Percentiles rank a stretch among this genome's conserved stretches.
phyloP scores from a whole-genome alignment of 164 flowering plant species.

The Macadamia integrifolia region DNA sequence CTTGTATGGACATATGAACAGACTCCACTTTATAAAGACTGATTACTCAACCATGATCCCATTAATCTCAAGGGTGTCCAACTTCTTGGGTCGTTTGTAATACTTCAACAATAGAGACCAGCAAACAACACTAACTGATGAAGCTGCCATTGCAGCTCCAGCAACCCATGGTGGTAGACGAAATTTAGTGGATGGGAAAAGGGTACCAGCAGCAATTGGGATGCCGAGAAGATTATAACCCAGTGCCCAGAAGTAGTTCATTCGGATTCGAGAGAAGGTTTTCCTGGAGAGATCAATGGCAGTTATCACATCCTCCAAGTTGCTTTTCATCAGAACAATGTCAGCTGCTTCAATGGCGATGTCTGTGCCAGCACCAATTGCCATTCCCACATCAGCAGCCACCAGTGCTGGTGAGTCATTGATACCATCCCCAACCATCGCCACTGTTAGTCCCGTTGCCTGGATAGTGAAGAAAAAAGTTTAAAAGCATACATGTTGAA shows the following conservation, averaged over 20 bases:
- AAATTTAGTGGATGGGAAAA: neutral
- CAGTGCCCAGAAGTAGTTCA: neutral
- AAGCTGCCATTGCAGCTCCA: neutral
- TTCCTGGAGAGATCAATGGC: slow-evolving; percentile 2
- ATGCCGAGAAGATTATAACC: neutral
- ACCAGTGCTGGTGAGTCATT: slow-evolving; percentile 53
- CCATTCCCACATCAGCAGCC: slow-evolving; percentile 51
- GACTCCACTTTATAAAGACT: too few species aligned
- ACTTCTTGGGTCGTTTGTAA: neutral
- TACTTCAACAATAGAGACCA: neutral
- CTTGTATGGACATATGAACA: too few species aligned
- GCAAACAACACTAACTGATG: neutral
- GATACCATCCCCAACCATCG: slow-evolving; percentile 85
- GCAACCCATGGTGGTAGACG: neutral
- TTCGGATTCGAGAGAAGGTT: neutral
- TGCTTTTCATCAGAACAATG: slow-evolving; percentile 20
- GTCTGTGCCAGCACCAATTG: slow-evolving; percentile 52
- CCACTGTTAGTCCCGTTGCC: slow-evolving; percentile 61
- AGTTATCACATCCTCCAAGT: neutral
- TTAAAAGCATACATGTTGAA: neutral
- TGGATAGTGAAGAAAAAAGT: slow-evolving; percentile 16
- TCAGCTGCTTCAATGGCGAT: slow-evolving; percentile 53
- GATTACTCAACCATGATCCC: too few species aligned
- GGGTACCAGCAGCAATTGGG: neutral
- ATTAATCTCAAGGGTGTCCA: too few species aligned